Percentiles rank a stretch among this genome's conserved stretches.
Conservation (phyloP, 345 rosid genomes). For the Linum lewisii region DNA sequence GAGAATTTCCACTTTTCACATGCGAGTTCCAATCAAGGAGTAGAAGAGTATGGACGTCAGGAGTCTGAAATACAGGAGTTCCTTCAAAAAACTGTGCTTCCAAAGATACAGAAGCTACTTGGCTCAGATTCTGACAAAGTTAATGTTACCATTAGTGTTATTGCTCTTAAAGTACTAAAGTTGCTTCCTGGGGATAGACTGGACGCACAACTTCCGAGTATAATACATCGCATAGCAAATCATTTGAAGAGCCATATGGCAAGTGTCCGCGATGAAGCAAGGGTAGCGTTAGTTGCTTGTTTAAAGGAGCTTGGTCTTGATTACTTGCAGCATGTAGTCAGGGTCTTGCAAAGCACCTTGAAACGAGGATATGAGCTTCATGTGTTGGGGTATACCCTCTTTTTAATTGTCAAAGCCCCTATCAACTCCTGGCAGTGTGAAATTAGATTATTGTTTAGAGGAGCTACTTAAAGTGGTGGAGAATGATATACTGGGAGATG, state of each 20-base stretch:
- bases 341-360: constrained; percentile 51
- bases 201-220: constrained; percentile 68
- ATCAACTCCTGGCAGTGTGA: constrained; percentile 32
- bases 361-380: constrained; percentile 83
- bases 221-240: constrained; percentile 58
- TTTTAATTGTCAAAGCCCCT: constrained; percentile 48
- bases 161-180: constrained; percentile 76
- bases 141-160: constrained; percentile 55
- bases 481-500: constrained; percentile 78
- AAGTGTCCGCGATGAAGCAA: constrained; percentile 66
- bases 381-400: constrained; percentile 68
- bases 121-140: constrained; percentile 52
- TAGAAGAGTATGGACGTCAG: constrained; percentile 11
- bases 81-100: constrained; percentile 54
- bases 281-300: constrained; percentile 77
- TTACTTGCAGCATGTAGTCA: constrained; percentile 56
- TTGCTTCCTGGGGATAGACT: constrained; percentile 67
- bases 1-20: constrained; percentile 63
- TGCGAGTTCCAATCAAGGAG: constrained; percentile 26
- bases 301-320: constrained; percentile 85
- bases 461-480: constrained; percentile 70
- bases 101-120: constrained; percentile 59
- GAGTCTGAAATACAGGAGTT: constrained; percentile 39
- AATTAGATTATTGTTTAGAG: constrained; percentile 68
- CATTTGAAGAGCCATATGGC: constrained; percentile 62